Evolutionary conservation across 176 grass and related monocot genomes (phyloP), one percentile per base, ranked within the genome.

Genomic region (Triticum monococcum): DNA sequence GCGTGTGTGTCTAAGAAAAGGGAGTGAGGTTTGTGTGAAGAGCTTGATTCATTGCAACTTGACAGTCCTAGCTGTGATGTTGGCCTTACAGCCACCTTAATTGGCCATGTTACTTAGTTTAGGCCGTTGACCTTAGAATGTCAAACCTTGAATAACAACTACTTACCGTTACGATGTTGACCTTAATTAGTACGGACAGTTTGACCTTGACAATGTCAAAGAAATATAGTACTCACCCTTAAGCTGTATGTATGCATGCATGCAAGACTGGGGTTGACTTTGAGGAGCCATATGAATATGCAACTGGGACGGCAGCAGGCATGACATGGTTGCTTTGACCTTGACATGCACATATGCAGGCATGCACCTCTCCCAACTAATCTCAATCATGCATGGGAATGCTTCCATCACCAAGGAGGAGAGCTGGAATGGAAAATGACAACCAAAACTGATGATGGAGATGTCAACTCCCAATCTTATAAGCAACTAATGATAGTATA

Each of bases 301-400:
- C 56, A 65, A 12, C 18, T 72, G 18, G 41, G 65, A 43, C 67
- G 64, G 63, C 59, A 48, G 40, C 65, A 48, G 45, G 45, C 45
- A 56, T 75, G 82, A 52, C 65, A 30, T 80, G 82, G 37, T 38
- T 32, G 60, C 26, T 11, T 59, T 82, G 79, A 77, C 79, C 81
- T 72, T 60, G 69, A 20, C 82, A 80, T 85, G 45, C 61, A 61
- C 10, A 30, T 7, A 72, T 20, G 65, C 31, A 68, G 30, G 30
- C 65, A 68, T 59, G 56, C 65, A 33, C 16, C 6, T 68, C 69
- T 68, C 33, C 72, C 67, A 86, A 68, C 36, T 81, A 60, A 76
- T 68, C 35, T 16, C 69, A 81, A 77, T 89, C 83, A 77, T 81
- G 61, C 83, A 23, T 30, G 70, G 30, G 70, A 77, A 85, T 81